Evolutionary conservation across 495 filamentous ascomycete species (phyloP), one percentile per base, ranked within the genome.

Genomic region (Penicillium atrosanguineum): DNA sequence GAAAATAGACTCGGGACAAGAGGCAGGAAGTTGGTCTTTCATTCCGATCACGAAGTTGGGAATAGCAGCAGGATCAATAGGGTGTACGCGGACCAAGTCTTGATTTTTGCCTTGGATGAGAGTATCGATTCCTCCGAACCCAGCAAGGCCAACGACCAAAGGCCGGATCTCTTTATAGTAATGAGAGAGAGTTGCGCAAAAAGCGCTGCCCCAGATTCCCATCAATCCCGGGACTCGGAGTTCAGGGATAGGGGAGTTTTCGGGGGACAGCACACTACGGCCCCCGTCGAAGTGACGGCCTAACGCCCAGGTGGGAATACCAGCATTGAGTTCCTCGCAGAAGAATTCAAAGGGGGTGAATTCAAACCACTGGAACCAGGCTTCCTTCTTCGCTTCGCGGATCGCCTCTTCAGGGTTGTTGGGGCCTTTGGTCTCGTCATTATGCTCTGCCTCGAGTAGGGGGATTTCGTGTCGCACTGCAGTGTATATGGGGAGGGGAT

Each of bases 321-420:
- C 92, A 16, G 93, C 93, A 44, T 78, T 75, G 28, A 89, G 85
- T 55, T 97, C 94, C 66, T 98, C 94, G 64, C 90, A 96, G 69
- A 91, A 97, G 59, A 98, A 85, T 69, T 98, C 94, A 59, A 95
- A 98, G 0, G 94, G 94, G 0, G 90, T 95, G 52, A 92, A 84
- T 57, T 98, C 94, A 59, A 96, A 97, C 94, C 94, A 98, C 61
- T 98, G 93, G 58, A 98, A 98, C 89, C 91, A 98, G 3, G 89
- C 79, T 64, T 94, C 84, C 46, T 78, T 79, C 58, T 81, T 84
- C 3, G 90, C 86, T 46, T 83, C 79, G 49, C 80, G 80, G 58
- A 87, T 86, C 2, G 67, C 57, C 20, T 76, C 71, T 31, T 82
- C 78, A 20, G 71, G 73, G 15, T 64, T 74, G 4, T 61, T 70